Evolutionary conservation across 2,329 filamentous ascomycete species (phyloP).

Genomic region (Penicillium capsulatum): DNA sequence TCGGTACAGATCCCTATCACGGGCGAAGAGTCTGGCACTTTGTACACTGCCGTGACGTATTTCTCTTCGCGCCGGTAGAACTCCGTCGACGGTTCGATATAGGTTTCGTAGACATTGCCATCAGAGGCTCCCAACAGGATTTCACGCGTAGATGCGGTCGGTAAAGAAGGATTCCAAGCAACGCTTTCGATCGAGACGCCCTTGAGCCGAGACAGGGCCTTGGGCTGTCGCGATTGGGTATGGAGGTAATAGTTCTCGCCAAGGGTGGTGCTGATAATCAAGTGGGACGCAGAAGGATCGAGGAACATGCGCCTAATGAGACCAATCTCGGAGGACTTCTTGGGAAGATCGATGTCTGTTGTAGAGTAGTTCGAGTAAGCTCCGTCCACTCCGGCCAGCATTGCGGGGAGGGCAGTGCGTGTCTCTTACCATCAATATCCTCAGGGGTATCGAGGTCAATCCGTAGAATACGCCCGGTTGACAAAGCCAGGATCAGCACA

Average conservation of each 20-base stretch:
- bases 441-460: conserved; percentile 92
- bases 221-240: conserved; percentile 84
- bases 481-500: conserved; percentile 85
- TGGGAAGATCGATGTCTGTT: conserved; percentile 91
- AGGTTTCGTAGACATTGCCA: conserved; percentile 90
- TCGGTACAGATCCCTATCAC: conserved; percentile 86
- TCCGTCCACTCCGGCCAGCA: conserved; percentile 6
- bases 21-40: conserved; percentile 68
- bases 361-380: conserved; percentile 18
- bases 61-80: conserved; percentile 95
- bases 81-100: conserved; percentile 88
- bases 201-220: conserved; percentile 74
- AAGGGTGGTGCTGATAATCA: conserved; percentile 83
- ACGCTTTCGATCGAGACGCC: conserved; percentile 84
- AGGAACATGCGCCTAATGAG: conserved; percentile 95
- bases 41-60: conserved; percentile 80
- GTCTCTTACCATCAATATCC: conserved; percentile 76
- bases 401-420: conserved; percentile 9
- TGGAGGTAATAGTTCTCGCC: conserved; percentile 98
- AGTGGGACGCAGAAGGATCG: conserved; percentile 90
- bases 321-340: conserved; percentile 84
- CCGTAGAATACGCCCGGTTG: conserved; percentile 84
- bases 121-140: conserved; percentile 90
- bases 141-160: conserved; percentile 89
- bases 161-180: conserved; percentile 90